A percentile compares a stretch with the other conserved stretches of the same genome.
Evolutionary conservation across 108 stramenopile species (phyloP).

Genomic region (Cyclostephanos invisitatus): DNA sequence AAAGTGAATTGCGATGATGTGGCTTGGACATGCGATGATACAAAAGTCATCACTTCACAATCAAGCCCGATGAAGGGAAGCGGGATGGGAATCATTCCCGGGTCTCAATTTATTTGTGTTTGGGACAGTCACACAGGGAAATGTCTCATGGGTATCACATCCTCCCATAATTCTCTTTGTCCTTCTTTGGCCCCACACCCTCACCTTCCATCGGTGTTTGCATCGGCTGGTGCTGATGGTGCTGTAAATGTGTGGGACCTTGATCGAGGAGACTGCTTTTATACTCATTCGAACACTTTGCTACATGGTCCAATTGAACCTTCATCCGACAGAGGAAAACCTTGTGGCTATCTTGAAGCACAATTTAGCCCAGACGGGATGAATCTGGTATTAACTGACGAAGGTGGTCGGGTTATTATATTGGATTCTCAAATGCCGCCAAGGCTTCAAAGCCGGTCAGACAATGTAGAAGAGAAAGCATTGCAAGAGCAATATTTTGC

Average conservation of each 20-base stretch:
- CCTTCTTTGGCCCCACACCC: slow-evolving; percentile 81
- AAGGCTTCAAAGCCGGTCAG: slow-evolving; percentile 2
- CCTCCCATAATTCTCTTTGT: slow-evolving; percentile 68
- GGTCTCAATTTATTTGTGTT: slow-evolving; percentile 72
- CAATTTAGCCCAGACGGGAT: slow-evolving; percentile 74
- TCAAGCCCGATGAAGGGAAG: slow-evolving; percentile 61
- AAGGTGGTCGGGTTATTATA: slow-evolving; percentile 68
- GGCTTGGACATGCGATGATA: slow-evolving; percentile 77
- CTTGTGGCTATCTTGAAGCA: slow-evolving; percentile 75
- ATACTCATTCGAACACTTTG: slow-evolving; percentile 60
- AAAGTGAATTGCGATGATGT: slow-evolving; percentile 78
- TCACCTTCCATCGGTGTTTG: slow-evolving; percentile 61
- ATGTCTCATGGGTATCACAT: slow-evolving; percentile 72
- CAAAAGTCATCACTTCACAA: slow-evolving; percentile 78
- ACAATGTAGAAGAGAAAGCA: background rate
- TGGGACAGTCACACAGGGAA: slow-evolving; percentile 81
- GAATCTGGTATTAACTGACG: slow-evolving; percentile 70
- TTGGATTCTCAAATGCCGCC: slow-evolving; percentile 53
- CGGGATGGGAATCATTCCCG: slow-evolving; percentile 63
- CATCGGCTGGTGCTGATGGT: slow-evolving; percentile 76
- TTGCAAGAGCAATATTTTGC: slow-evolving; percentile 88
- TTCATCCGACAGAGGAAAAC: slow-evolving; percentile 48
- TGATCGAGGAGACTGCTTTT: slow-evolving; percentile 65
- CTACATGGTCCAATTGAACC: slow-evolving; percentile 53
- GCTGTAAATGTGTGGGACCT: slow-evolving; percentile 73